These are phyloP conservation scores for Diaporthe destruens DNA, from an alignment of 2,329 filamentous ascomycete species.

Conservation along the genomic window DNA sequence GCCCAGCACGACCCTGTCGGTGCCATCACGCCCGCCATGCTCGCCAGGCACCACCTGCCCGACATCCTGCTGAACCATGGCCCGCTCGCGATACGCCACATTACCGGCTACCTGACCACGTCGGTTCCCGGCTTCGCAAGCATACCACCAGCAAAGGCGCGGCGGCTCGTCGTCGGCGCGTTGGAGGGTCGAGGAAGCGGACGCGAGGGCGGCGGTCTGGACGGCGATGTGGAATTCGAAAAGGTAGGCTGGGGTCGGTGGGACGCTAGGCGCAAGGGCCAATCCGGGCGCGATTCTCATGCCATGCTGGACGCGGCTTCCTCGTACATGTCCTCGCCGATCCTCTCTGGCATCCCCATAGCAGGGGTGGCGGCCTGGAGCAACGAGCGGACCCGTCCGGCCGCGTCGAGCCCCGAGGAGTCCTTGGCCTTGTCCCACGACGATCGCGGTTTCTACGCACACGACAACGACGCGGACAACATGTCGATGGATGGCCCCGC, in stretches of 20 bases:
- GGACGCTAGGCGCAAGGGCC: slow-evolving; percentile 83
- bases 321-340: slow-evolving; percentile 58
- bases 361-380: slow-evolving; percentile 58
- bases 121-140: slow-evolving; percentile 92
- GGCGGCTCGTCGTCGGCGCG: slow-evolving; percentile 91
- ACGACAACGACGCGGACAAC: slow-evolving; percentile 85
- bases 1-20: slow-evolving; percentile 77
- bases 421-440: slow-evolving; percentile 83
- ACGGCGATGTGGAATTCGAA: slow-evolving; percentile 85
- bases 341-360: slow-evolving; percentile 69
- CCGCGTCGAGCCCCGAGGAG: slow-evolving; percentile 74
- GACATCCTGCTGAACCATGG: slow-evolving; percentile 91
- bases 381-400: slow-evolving; percentile 61
- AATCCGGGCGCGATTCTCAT: slow-evolving; percentile 62
- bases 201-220: slow-evolving; percentile 69
- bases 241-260: slow-evolving; percentile 98
- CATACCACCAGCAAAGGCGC: slow-evolving; percentile 89
- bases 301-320: slow-evolving; percentile 56
- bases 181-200: slow-evolving; percentile 80
- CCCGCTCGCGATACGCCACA: slow-evolving; percentile 91
- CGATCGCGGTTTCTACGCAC: slow-evolving; percentile 74
- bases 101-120: slow-evolving; percentile 94
- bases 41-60: slow-evolving; percentile 91
- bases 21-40: slow-evolving; percentile 84
- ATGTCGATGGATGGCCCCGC: slow-evolving; percentile 85